A percentile compares a stretch with the other conserved stretches of the same genome.
Evolutionary conservation across 2,329 filamentous ascomycete genomes (phyloP).

Genomic region (Xylariaceae sp.): DNA sequence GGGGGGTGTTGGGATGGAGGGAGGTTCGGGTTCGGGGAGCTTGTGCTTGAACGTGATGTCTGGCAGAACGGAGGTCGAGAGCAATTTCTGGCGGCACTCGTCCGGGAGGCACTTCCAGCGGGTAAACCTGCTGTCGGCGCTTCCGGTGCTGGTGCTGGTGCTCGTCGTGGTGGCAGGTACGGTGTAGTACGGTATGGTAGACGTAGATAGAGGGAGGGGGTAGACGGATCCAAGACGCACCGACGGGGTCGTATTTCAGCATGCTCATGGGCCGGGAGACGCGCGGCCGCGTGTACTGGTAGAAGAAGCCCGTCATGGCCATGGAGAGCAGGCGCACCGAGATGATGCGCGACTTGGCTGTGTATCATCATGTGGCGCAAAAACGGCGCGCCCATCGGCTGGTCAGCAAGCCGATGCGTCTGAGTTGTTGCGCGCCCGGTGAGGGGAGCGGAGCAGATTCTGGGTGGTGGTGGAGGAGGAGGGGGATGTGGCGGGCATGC

Average conservation of each 20-base stretch:
- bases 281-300: constrained; percentile 78
- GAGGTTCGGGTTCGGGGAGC: no score
- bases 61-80: no score
- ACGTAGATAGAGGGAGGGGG: background rate
- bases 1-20: no score
- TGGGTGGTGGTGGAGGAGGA: background rate
- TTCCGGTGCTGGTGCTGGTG: no score
- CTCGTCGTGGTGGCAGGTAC: no score
- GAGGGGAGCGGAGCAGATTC: background rate
- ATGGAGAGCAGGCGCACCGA: constrained; percentile 93
- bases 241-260: constrained; percentile 97
- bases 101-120: no score
- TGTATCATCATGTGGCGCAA: background rate
- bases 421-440: background rate
- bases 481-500: background rate
- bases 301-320: constrained; percentile 98
- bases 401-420: background rate
- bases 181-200: no score
- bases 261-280: constrained; percentile 81
- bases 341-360: constrained; percentile 87
- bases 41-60: no score
- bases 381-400: no score
- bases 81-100: no score
- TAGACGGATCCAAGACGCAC: constrained; percentile 40
- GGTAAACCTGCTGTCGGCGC: no score